Evolutionary conservation across 208 protist genomes (phyloP).

Genomic region (Trypanosoma platydactyli): DNA sequence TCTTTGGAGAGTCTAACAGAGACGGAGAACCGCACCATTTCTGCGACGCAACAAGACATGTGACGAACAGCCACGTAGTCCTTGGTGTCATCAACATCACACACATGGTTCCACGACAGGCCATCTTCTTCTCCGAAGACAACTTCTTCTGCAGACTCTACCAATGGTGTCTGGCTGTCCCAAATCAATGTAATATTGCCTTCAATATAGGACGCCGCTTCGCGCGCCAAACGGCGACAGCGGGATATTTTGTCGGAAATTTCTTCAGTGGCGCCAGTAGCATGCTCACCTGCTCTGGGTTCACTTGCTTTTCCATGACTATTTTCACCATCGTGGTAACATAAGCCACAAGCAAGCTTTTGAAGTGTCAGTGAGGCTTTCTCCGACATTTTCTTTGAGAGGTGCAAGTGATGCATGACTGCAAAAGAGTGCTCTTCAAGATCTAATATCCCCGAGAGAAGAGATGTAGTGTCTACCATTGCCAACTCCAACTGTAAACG

Average conservation of each 20-base stretch:
- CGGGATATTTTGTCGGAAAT: slow-evolving; percentile 7
- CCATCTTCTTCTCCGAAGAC: slow-evolving; percentile 17
- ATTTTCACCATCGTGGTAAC: slow-evolving; percentile 37
- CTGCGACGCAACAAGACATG: slow-evolving; percentile 60
- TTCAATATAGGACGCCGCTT: slow-evolving; percentile 17
- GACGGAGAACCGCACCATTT: slow-evolving; percentile 58
- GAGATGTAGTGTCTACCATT: slow-evolving; percentile 57
- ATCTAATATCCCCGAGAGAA: slow-evolving; percentile 59
- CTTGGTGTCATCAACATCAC: neutral
- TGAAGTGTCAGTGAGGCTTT: slow-evolving; percentile 64
- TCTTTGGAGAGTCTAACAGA: slow-evolving; percentile 57
- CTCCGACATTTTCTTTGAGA: slow-evolving; percentile 31
- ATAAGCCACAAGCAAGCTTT: slow-evolving; percentile 51
- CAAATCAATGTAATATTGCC: slow-evolving; percentile 28
- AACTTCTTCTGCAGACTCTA: slow-evolving; percentile 25
- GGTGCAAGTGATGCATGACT: slow-evolving; percentile 54
- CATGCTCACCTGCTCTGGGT: neutral
- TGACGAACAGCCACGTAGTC: slow-evolving; percentile 51
- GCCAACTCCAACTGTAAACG: slow-evolving; percentile 81
- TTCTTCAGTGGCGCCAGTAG: neutral
- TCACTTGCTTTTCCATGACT: neutral
- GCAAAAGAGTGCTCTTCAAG: slow-evolving; percentile 41
- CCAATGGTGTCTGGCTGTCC: slow-evolving; percentile 22
- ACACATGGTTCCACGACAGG: neutral
- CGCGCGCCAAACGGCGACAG: slow-evolving; percentile 19